Base-by-base conservation (phyloP, 2,329 filamentous ascomycete species). In the Cordyceps pruinosa region DNA sequence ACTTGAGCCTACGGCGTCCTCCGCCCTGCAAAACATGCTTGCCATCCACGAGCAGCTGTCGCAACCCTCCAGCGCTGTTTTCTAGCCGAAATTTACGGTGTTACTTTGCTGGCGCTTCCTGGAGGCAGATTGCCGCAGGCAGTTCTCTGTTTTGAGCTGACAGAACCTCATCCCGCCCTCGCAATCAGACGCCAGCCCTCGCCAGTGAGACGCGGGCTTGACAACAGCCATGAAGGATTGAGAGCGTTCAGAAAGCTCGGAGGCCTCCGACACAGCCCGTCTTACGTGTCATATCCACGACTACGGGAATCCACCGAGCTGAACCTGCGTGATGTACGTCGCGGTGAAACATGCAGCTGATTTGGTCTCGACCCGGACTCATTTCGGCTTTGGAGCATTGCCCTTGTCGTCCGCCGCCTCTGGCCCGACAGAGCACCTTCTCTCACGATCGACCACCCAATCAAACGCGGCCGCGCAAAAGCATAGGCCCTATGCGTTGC, bases 221-320 rank as follows among this genome's bases (percentile, higher is more conserved):
- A 25, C 30, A 30, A 53, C 42, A 46, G 30, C 41, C 2, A 41
- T 12, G 8, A 55, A 47, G 5, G 12, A 21, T 10, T 39, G 35
- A 39, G 1, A 39, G 35, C 28, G 4, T 21, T 55, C 28, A 37
- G 48, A 28, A 51, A 21, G 12, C 12, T 55, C 34, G 42, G 54
- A 57, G 54, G 54, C 54, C 54, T 57, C 54, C 28, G 46, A 57
- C 46, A 47, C n/a, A n/a, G n/a, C n/a, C n/a, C n/a, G n/a, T n/a
- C n/a, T n/a, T n/a, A n/a, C n/a, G n/a, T n/a, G n/a, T n/a, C n/a
- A n/a, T n/a, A n/a, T n/a, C n/a, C n/a, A n/a, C n/a, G n/a, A n/a
- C n/a, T n/a, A n/a, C n/a, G n/a, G n/a, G n/a, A n/a, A n/a, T n/a
- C n/a, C n/a, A n/a, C n/a, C n/a, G n/a, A n/a, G n/a, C n/a, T n/a